Evolutionary conservation across 257 asterid species (phyloP).

Genomic region (Plectranthus barbatus): DNA sequence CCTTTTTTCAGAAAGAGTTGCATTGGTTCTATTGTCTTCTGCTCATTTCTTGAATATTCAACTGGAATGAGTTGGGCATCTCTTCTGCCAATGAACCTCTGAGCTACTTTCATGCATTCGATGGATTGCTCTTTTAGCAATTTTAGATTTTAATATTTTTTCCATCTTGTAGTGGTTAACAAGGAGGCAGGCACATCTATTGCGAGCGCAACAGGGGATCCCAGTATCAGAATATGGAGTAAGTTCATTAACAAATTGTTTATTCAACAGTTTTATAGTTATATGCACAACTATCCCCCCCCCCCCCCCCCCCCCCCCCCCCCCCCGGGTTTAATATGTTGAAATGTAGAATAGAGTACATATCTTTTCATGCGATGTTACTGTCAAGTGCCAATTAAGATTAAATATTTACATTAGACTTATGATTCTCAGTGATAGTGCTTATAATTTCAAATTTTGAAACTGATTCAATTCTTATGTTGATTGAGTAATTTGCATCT

Average conservation of each 20-base stretch:
- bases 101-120: background rate
- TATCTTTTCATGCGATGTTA: background rate
- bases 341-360: background rate
- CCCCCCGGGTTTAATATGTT: no score
- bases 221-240: conserved; percentile 96
- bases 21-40: no score
- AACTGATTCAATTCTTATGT: no score
- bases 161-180: conserved; percentile 61
- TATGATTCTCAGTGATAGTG: background rate
- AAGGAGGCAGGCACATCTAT: conserved; percentile 77
- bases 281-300: no score
- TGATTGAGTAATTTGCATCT: no score
- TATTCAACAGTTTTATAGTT: background rate
- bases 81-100: background rate
- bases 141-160: background rate
- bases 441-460: background rate
- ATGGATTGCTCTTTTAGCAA: no score
- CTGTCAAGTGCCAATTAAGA: background rate
- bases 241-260: conserved; percentile 24
- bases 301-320: no score
- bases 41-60: no score
- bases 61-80: no score
- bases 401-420: background rate
- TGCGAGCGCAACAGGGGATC: conserved; percentile 93
- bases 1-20: background rate